These are phyloP conservation scores for Casuarina glauca DNA, from an alignment of 306 rosid species.

Conservation along the genomic window DNA sequence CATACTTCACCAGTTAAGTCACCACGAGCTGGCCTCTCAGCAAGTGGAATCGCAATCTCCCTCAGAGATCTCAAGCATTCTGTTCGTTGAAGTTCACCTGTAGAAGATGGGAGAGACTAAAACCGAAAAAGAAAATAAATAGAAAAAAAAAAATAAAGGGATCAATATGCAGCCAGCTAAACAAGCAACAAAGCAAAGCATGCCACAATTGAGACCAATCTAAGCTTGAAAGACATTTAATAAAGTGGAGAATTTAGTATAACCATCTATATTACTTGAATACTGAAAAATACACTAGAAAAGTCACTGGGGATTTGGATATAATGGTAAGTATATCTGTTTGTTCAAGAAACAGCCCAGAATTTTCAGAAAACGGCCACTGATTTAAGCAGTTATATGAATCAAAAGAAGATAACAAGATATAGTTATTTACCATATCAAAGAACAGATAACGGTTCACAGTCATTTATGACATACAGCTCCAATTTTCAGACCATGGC, in stretches of 20 bases:
- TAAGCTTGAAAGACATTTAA: not conserved
- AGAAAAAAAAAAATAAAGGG: not conserved
- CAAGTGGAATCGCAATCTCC: slow-evolving; percentile 81
- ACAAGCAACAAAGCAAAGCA: slow-evolving; percentile 5
- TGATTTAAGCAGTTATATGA: not conserved
- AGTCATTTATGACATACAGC: not conserved
- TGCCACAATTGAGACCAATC: not conserved
- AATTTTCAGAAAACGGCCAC: not conserved
- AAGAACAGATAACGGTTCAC: not conserved
- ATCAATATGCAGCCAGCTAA: not conserved
- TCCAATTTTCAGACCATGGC: not conserved
- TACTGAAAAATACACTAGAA: not conserved
- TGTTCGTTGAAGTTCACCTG: slow-evolving; percentile 89
- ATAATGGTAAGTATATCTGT: not conserved
- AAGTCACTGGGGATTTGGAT: not conserved
- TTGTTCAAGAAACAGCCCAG: not conserved
- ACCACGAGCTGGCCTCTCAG: slow-evolving; percentile 98
- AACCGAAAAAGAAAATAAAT: slow-evolving; percentile 27
- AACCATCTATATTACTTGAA: not conserved
- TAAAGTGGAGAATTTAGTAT: not conserved
- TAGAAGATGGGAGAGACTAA: slow-evolving; percentile 82
- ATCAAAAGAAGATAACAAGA: not conserved
- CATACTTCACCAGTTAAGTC: slow-evolving; percentile 99
- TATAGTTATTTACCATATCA: not conserved
- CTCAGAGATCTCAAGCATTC: slow-evolving; percentile 88